Evolutionary conservation across 768 basidiomycete species (phyloP), one percentile per base, ranked within the genome.

Genomic region (Dioszegia crocea): DNA sequence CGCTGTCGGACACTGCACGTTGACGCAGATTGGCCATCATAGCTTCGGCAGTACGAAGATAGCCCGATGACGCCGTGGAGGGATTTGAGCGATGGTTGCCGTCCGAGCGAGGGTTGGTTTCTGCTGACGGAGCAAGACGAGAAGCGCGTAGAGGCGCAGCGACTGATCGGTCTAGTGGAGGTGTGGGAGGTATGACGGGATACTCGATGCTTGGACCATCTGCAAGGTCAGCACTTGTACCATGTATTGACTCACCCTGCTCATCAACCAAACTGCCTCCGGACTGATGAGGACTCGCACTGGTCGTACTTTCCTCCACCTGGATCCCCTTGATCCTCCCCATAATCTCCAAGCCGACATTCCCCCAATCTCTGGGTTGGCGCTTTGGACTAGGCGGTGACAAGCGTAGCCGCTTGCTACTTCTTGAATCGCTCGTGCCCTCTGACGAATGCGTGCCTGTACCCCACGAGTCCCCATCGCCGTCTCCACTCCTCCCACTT

Each of bases 11-110:
- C 0, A 73, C 67, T n/a, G 47, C 60, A 21, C 72, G 60, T 30
- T 56, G 54, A 76, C 86, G 87, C 63, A 92, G 90, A 64, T 89
- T 88, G 24, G 86, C 87, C 88, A 93, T 91, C 45, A 93, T 77
- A 24, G 81, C 84, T 9, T 84, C 87, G 12, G 88, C 91, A 65
- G 89, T 85, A 65, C 84, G 80, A 40, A 89, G 84, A 73, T 88
- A 88, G n/a, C 67, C 70, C 3, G 70, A 73, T 4, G 66, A 74
- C 0, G 70, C 62, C 2, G 73, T 74, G 10, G 68, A 70, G 8
- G 73, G 70, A 38, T 71, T 71, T 0, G 73, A 74, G 5, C 65
- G 65, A 54, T 71, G 73, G 5, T 65, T 40, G 12, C 38, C 39
- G 23, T 30, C 16, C 16, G 31, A 26, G 36, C 27, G 38, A 26